Conservation (phyloP, 2,329 filamentous ascomycete species). For the Sphaceloma murrayae region DNA sequence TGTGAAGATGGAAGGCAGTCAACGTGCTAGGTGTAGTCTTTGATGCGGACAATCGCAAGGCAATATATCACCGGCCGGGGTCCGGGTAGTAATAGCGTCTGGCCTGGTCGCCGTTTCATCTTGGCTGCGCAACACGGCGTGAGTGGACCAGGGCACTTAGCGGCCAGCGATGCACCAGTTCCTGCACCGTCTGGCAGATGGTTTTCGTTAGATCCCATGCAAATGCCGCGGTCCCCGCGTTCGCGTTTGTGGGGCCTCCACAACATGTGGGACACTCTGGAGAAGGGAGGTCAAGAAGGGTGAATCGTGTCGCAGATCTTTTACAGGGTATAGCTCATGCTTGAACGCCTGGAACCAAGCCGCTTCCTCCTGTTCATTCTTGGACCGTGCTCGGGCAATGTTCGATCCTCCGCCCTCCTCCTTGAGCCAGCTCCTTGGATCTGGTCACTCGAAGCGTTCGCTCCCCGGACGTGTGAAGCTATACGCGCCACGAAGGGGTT, state of each 20-base stretch:
- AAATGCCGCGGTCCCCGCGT: conserved; percentile 14
- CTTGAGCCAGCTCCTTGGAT: neutral
- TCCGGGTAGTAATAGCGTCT: conserved; percentile 4
- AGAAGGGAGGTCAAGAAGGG: neutral
- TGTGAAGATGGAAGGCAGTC: neutral
- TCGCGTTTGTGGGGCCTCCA: conserved; percentile 12
- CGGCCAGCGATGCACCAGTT: conserved; percentile 12
- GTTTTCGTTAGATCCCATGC: conserved; percentile 12
- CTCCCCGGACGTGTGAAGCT: neutral
- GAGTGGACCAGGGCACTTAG: conserved; percentile 11
- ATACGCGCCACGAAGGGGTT: conserved; percentile 4
- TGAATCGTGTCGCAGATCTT: conserved; percentile 10
- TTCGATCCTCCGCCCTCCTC: neutral
- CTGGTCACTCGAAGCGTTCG: conserved; percentile 1
- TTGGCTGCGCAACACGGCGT: conserved; percentile 2
- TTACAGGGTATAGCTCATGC: neutral
- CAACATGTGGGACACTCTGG: conserved; percentile 10
- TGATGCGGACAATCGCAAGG: conserved; percentile 1
- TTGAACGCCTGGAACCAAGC: conserved; percentile 11
- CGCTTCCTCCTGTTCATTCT: neutral
- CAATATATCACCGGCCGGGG: conserved; percentile 11
- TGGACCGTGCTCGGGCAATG: conserved; percentile 8
- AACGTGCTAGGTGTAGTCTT: neutral
- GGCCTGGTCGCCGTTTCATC: conserved; percentile 11
- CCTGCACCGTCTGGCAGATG: conserved; percentile 14